phyloP scores from a whole-genome alignment of 2,329 filamentous ascomycete genomes.

The Aspergillus arachidicola region DNA sequence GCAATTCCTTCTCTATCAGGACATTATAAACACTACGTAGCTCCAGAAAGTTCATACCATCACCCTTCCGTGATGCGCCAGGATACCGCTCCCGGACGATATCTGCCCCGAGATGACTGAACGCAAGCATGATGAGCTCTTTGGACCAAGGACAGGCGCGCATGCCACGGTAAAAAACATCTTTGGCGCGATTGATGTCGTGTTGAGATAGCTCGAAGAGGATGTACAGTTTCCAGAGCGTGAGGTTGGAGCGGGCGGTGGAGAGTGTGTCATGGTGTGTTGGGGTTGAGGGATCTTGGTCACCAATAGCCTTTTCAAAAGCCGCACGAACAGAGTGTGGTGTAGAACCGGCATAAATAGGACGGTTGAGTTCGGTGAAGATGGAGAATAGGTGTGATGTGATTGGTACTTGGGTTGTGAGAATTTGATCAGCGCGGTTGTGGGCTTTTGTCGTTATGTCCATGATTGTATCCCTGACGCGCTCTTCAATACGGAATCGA shows the following conservation, averaged over 20 bases:
- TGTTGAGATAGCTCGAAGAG: slow-evolving; percentile 50
- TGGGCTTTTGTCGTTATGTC: slow-evolving; percentile 31
- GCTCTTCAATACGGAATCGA: slow-evolving; percentile 72
- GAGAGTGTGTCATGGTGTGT: slow-evolving; percentile 12
- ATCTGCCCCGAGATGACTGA: slow-evolving; percentile 46
- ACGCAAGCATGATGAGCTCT: slow-evolving; percentile 59
- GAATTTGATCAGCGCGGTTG: slow-evolving; percentile 17
- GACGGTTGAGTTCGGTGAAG: slow-evolving; percentile 55
- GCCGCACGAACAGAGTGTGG: slow-evolving; percentile 56
- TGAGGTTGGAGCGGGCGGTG: slow-evolving; percentile 41
- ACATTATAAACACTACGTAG: slow-evolving; percentile 57
- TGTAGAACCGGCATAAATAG: slow-evolving; percentile 48
- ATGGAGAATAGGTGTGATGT: slow-evolving; percentile 59
- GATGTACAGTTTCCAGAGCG: slow-evolving; percentile 57
- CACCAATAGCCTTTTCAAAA: slow-evolving; percentile 56
- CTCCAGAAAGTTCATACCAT: slow-evolving; percentile 49
- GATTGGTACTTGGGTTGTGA: slow-evolving; percentile 35
- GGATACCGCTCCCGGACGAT: slow-evolving; percentile 7
- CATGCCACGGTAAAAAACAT: slow-evolving; percentile 59
- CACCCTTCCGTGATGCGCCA: slow-evolving; percentile 5
- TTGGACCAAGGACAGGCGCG: slow-evolving; percentile 66
- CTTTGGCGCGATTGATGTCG: slow-evolving; percentile 47
- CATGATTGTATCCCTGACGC: slow-evolving; percentile 68
- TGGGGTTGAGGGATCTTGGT: slow-evolving; percentile 17
- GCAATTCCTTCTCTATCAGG: slow-evolving; percentile 63